Base-by-base conservation (phyloP, 768 basidiomycete genomes). In the Kwoniella mangroviensis region DNA sequence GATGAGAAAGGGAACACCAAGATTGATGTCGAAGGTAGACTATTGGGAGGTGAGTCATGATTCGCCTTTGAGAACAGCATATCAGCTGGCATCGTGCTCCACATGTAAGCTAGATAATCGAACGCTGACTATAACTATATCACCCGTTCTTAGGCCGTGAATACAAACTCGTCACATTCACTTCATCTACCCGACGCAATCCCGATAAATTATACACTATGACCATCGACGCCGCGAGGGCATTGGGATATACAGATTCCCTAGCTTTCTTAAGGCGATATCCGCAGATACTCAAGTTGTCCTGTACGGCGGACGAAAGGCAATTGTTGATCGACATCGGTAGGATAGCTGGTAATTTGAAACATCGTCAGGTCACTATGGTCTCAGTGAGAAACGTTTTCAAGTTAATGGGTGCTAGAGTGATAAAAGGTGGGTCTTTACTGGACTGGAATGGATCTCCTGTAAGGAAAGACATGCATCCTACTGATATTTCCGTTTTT, bases 221-320 rank as follows among this genome's bases (percentile, higher is more conserved):
- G 52, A 94, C 96, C 22, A 98, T 99, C 68, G 97, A 99, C 79
- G 96, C 94, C 3, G 97, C 97, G 0, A 89, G 96, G 28, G 92
- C 93, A 10, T 95, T 93, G 21, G 97, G 97, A 4, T 98, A 94
- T 84, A 89, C 94, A 58, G 97, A 98, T 83, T 98, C 97, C 10
- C 85, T 98, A n/a, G 97, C 98, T 84, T 98, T 98, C 84, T 95
- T 98, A 84, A 91, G 97, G 2, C 88, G 94, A 6, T 97, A 96
- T 73, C 89, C 89, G 0, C 89, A 93, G 34, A 91, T 96, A 17
- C 86, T 94, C 85, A 98, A 98, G 83, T 87, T 97, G 69, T 91
- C 90, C 72, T 93, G 93, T 41, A 92, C 90, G 0, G 91, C 93
- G 68, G 87, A 88, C 19, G 97, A 98, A 84, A 97, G 98, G 81